Conservation (phyloP, 441 rosid genomes). For the Adansonia gregorii region DNA sequence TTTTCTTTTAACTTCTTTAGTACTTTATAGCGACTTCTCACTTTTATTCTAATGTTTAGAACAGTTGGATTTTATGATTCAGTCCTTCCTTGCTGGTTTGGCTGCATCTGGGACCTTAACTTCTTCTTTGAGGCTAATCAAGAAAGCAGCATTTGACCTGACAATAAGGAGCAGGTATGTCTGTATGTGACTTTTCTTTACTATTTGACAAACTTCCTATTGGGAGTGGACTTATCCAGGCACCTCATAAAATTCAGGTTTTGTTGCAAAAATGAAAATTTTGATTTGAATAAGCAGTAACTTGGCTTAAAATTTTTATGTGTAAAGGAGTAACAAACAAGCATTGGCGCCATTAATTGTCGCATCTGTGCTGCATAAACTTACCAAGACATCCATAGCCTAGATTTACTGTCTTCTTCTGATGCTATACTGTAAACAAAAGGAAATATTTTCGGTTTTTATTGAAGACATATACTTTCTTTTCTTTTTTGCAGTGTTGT, state of each 20-base stretch:
- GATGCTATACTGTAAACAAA: not conserved
- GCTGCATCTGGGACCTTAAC: constrained; percentile 81
- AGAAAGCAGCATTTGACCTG: constrained; percentile 58
- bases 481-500: constrained; percentile 46
- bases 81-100: constrained; percentile 75
- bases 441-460: constrained; percentile 22
- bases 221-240: no score
- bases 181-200: not conserved
- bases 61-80: constrained; percentile 19
- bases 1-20: not conserved
- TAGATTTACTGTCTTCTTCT: constrained; percentile 8
- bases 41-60: not conserved
- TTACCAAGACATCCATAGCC: not conserved
- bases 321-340: no score
- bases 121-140: constrained; percentile 69
- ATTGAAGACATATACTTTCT: not conserved
- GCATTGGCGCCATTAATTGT: not conserved
- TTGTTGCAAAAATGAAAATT: no score
- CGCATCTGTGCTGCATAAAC: constrained; percentile 27
- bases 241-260: no score
- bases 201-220: not conserved
- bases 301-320: no score
- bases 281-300: no score
- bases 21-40: no score
- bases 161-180: not conserved